Base-by-base conservation (phyloP, 1,139 yeast genomes). In the Debaryomycetaceae sp. region DNA sequence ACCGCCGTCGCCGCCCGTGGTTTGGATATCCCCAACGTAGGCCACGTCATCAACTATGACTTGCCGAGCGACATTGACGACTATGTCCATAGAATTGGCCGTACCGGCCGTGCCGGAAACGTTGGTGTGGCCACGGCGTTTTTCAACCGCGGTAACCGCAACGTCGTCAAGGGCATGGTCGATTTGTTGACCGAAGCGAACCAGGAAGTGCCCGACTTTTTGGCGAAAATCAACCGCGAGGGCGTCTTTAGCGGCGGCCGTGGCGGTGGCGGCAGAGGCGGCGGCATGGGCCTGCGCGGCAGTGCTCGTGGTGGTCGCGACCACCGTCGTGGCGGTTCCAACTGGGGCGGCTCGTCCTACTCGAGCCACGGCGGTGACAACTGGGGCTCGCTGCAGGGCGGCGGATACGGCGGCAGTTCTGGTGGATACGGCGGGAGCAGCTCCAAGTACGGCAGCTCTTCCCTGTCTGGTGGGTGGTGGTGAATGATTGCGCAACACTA, bases 61-160 rank as follows among this genome's bases (percentile, higher is more conserved):
- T 72, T 90, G 58, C 98, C 98, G 53, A 70, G 83, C 53, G 97
- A 90, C 60, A 82, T 87, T 51, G 98, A 90, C 60, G 98, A 90
- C 62, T 90, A 90, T 55, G 98, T 90, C 40, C 98, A 90, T 68
- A 83, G 98, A 71, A 90, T 90, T 55, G 98, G 98, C 73, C 92
- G 98, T 79, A 90, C 98, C 50, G 98, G 98, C 63, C 93, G 98
- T 77, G 98, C 98, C 50, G 98, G 98, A 73, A 90, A 90, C 68
- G 77, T 81, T 41, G 98, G 98, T 80, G 71, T 82, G 49, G 96
- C 98, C 44, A 87, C 96, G 44, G 94, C 98, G 32, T 90, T 90
- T 70, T 85, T 90, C 66, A 90, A 90, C 79, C 81, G 97, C 66
- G 82, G 81, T 56, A 92, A 86, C 75, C 77, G 72, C 55, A 86